Conservation (phyloP, 768 basidiomycete genomes). For the Termitomyces eurrhizus region DNA sequence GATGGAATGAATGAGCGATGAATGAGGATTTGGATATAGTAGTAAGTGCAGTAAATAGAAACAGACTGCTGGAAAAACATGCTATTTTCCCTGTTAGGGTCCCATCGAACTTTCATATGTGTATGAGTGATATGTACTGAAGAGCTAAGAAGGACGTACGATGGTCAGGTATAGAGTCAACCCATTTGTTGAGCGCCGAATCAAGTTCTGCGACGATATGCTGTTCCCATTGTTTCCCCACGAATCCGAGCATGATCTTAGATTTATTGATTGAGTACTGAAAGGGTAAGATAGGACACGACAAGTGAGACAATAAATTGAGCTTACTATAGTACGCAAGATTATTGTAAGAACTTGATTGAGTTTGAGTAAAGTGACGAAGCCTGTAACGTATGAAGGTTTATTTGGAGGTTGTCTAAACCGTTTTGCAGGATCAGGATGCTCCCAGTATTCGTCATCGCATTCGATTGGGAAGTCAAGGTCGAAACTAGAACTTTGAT, state of each 20-base stretch:
- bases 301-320: background rate
- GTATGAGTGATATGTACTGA: background rate
- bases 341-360: conserved; percentile 62
- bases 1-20: conserved; percentile 78
- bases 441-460: conserved; percentile 75
- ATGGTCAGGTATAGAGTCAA: conserved; percentile 60
- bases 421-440: conserved; percentile 48
- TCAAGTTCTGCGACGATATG: conserved; percentile 68
- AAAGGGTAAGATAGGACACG: conserved; percentile 61
- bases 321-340: conserved; percentile 58
- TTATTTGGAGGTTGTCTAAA: conserved; percentile 70
- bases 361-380: conserved; percentile 54
- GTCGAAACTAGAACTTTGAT: conserved; percentile 52
- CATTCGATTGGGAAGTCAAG: conserved; percentile 63
- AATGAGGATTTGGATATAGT: conserved; percentile 67
- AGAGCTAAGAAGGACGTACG: conserved; percentile 29
- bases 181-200: conserved; percentile 69
- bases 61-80: conserved; percentile 61
- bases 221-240: conserved; percentile 63
- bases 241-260: conserved; percentile 59
- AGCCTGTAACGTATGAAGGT: conserved; percentile 53
- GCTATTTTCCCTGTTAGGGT: conserved; percentile 40
- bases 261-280: conserved; percentile 86
- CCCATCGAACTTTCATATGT: conserved; percentile 42
- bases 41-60: conserved; percentile 42